phyloP scores from a whole-genome alignment of 2,329 filamentous ascomycete species.

The Sodiomyces alkalinus region DNA sequence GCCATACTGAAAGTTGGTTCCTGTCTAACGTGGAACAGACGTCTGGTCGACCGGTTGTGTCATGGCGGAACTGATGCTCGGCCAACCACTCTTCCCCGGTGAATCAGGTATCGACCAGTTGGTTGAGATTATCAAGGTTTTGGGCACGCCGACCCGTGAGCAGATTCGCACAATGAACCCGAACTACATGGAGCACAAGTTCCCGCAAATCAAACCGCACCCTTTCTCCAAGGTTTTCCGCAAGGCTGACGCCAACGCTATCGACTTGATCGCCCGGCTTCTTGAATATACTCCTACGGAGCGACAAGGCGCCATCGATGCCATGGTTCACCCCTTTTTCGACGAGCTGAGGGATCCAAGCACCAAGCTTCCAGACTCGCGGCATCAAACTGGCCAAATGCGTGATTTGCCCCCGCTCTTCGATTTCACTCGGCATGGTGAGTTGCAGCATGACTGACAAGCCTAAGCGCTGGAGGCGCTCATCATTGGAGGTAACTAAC shows the following conservation, averaged over 20 bases:
- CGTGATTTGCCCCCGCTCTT: conserved; percentile 80
- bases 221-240: conserved; percentile 99
- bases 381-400: conserved; percentile 65
- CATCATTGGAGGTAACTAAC: neutral
- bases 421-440: conserved; percentile 89
- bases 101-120: conserved; percentile 98
- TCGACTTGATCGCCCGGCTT: conserved; percentile 85
- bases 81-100: conserved; percentile 91
- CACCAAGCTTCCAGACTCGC: conserved; percentile 85
- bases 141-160: conserved; percentile 90
- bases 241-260: conserved; percentile 83
- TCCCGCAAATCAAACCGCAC: conserved; percentile 98
- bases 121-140: conserved; percentile 97
- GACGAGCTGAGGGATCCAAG: conserved; percentile 87
- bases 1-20: too few species aligned
- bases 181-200: conserved; percentile 99
- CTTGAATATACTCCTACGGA: conserved; percentile 97
- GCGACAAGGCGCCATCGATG: conserved; percentile 81
- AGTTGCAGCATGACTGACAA: conserved; percentile 17
- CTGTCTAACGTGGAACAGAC: conserved; percentile 42
- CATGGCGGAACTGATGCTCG: conserved; percentile 98
- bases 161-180: conserved; percentile 99
- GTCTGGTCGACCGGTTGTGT: conserved; percentile 99
- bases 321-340: conserved; percentile 98
- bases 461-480: conserved; percentile 2